Conservation (phyloP, 1,284 basidiomycete genomes). For the Boletus smithii region DNA sequence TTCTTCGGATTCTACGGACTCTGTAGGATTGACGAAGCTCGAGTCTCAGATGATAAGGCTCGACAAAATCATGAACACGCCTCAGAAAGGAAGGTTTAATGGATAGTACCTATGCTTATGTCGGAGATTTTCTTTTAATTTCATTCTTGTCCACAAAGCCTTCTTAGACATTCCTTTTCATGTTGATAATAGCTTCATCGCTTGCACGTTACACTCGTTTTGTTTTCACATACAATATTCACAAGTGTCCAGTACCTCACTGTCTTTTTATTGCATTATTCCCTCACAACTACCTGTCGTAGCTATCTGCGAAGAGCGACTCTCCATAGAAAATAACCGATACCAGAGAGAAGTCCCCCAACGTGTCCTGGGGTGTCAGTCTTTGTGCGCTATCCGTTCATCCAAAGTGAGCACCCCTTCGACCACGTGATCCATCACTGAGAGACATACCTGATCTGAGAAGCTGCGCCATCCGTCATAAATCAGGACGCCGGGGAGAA, state of each 20-base stretch:
- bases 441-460: constrained; percentile 47
- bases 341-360: constrained; percentile 71
- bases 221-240: constrained; percentile 11
- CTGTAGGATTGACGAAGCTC: constrained; percentile 56
- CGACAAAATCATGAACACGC: constrained; percentile 71
- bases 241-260: constrained; percentile 15
- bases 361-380: constrained; percentile 78
- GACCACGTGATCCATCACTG: constrained; percentile 3
- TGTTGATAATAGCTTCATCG: not conserved
- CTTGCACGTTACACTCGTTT: constrained; percentile 16
- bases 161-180: not conserved
- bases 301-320: constrained; percentile 30
- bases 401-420: constrained; percentile 11
- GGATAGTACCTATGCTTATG: constrained; percentile 2
- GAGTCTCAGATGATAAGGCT: constrained; percentile 74
- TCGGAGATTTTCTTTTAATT: not conserved
- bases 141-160: not conserved
- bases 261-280: constrained; percentile 15
- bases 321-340: constrained; percentile 53
- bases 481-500: constrained; percentile 71
- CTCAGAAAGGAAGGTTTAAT: constrained; percentile 37
- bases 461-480: constrained; percentile 54
- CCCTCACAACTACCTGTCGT: not conserved
- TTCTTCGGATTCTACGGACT: constrained; percentile 29
- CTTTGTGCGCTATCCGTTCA: constrained; percentile 37